These are phyloP conservation scores for Narthecium ossifragum DNA, from an alignment of 106 monocot genomes.

Conservation along the genomic window DNA sequence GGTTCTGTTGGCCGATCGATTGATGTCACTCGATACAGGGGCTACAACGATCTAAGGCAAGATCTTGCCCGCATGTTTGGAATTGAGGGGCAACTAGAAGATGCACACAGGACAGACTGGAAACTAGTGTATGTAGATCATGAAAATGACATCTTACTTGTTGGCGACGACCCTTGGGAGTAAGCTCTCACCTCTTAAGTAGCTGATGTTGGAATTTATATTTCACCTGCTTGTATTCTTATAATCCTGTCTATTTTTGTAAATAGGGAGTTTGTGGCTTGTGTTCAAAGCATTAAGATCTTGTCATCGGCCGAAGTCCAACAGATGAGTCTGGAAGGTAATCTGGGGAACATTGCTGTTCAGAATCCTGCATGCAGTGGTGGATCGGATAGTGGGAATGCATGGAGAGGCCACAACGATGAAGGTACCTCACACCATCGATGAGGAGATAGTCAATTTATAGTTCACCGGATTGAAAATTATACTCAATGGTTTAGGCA, in stretches of 20 bases:
- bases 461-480: too few relatives aligned
- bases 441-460: too few relatives aligned
- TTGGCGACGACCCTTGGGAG: slow-evolving; percentile 98
- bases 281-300: slow-evolving; percentile 91
- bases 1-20: slow-evolving; percentile 94
- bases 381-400: slow-evolving; percentile 47
- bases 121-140: slow-evolving; percentile 93
- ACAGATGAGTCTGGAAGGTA: slow-evolving; percentile 82
- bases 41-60: slow-evolving; percentile 67
- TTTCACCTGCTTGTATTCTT: background rate
- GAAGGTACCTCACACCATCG: slow-evolving; percentile 27
- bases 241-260: background rate
- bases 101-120: slow-evolving; percentile 76
- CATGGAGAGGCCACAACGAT: slow-evolving; percentile 38
- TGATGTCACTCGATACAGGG: slow-evolving; percentile 68
- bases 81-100: slow-evolving; percentile 82
- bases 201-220: background rate
- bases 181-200: slow-evolving; percentile 46
- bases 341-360: slow-evolving; percentile 22
- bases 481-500: too few relatives aligned
- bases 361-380: slow-evolving; percentile 55
- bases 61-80: slow-evolving; percentile 92
- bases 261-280: slow-evolving; percentile 75
- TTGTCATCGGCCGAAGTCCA: slow-evolving; percentile 72
- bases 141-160: slow-evolving; percentile 87